phyloP scores from a whole-genome alignment of 331 rosid genomes.

The Pyrus hybrid region DNA sequence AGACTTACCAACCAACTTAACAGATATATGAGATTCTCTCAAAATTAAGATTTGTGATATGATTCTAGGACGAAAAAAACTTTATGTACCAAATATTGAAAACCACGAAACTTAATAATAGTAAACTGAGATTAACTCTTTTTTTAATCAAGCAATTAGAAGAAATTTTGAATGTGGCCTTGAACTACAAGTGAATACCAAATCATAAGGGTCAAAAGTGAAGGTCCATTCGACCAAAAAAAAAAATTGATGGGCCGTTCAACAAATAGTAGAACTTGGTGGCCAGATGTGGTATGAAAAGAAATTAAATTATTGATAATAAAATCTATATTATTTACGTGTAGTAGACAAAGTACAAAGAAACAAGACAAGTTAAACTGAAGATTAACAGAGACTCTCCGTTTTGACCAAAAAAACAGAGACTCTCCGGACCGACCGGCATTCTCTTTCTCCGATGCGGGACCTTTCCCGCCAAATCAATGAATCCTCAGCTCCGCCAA shows the following conservation, averaged over 20 bases:
- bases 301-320: too few species aligned
- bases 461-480: constrained; percentile 48
- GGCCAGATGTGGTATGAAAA: too few species aligned
- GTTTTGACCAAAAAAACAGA: neutral
- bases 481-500: neutral
- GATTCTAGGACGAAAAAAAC: too few species aligned
- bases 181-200: neutral
- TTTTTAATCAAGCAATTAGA: neutral
- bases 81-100: too few species aligned
- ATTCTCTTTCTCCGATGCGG: constrained; percentile 13
- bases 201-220: neutral
- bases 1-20: too few species aligned
- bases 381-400: neutral
- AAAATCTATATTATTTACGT: neutral
- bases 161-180: neutral
- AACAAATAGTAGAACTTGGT: too few species aligned
- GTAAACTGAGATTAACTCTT: too few species aligned
- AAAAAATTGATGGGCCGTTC: neutral
- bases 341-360: neutral
- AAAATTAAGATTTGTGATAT: too few species aligned
- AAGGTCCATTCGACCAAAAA: neutral
- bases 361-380: neutral
- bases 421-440: neutral
- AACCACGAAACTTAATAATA: too few species aligned
- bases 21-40: too few species aligned